These are phyloP conservation scores for Chytriomyces hyalinus DNA, from an alignment of 192 early-diverging fungal genomes.

Conservation along the genomic window DNA sequence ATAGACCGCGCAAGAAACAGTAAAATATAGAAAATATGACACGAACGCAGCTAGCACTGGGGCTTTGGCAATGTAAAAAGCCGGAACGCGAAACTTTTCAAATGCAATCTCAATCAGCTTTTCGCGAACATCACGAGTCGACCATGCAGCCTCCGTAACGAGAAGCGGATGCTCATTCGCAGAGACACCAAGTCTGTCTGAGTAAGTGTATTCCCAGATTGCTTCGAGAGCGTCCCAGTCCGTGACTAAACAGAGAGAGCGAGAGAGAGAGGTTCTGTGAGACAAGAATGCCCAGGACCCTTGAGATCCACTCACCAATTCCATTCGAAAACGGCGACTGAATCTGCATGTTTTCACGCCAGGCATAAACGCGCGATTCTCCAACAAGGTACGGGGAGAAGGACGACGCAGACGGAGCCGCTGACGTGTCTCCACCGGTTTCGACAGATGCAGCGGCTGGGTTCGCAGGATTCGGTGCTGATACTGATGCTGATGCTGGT, in stretches of 20 bases:
- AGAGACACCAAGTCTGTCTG: conserved; percentile 72
- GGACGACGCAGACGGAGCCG: too few species aligned
- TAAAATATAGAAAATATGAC: not conserved
- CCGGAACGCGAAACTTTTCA: conserved; percentile 89
- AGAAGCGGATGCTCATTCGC: conserved; percentile 87
- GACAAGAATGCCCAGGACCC: not conserved
- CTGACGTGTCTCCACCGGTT: conserved; percentile 34
- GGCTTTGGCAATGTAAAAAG: conserved; percentile 91
- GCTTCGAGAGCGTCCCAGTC: conserved; percentile 95
- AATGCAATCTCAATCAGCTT: conserved; percentile 93
- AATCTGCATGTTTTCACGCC: conserved; percentile 82
- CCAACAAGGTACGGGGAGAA: conserved; percentile 42
- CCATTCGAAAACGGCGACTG: conserved; percentile 85
- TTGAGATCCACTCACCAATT: conserved; percentile 58
- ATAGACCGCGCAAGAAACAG: not conserved
- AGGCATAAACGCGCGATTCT: conserved; percentile 52
- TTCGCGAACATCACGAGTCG: conserved; percentile 78
- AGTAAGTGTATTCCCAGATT: conserved; percentile 87
- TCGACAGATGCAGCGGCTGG: conserved; percentile 16
- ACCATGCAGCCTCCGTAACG: conserved; percentile 92
- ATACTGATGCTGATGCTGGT: not conserved
- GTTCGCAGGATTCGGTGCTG: not conserved
- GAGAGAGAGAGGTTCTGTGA: not conserved
- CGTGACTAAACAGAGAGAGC: conserved; percentile 60
- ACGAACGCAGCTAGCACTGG: conserved; percentile 90